Evolutionary conservation across 352 stramenopile genomes (phyloP), one percentile per base, ranked within the genome.

Genomic region (Thalassiosira allenii): DNA sequence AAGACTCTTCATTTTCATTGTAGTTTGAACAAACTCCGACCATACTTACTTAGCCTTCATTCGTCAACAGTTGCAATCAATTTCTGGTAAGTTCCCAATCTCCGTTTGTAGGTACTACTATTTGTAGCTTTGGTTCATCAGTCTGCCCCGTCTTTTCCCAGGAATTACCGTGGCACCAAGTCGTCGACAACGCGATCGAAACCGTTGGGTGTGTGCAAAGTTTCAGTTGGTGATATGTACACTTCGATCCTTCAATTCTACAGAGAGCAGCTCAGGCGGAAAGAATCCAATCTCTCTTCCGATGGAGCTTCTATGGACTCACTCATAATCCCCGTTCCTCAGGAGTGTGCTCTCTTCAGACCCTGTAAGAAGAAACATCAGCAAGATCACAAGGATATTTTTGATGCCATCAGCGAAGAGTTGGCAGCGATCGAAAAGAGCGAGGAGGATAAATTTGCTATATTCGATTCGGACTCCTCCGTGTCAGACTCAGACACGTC

Each of bases 151-250:
- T 43, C 40, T 23, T 44, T 63, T 57, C 8, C 30, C 54, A 64
- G 47, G 44, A 63, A 72, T 72, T 20, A 72, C 17, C 40, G 47
- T 40, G 37, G n/a, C 4, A 40, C 65, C n/a, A 72, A 72, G 29
- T 43, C 30, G n/a, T 49, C 17, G 29, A 72, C 47, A 3, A 32
- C 44, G 9, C 40, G 40, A 30, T 40, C 63, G 27, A 63, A 64
- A 65, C 40, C 44, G 0, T 22, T 72, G 11, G 81, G 65, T 32
- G 37, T 78, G n/a, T 84, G 75, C 40, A 82, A 41, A 53, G 32
- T 88, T 3, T 68, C 77, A 57, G 67, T 85, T 11, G 67, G 81
- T 41, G 81, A 88, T 41, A 85, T 85, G 2, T 82, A 83, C 67
- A 51, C 23, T 25, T 76, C 54, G 2, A 76, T 82, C 23, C 53